phyloP scores from a whole-genome alignment of 441 rosid genomes.

The Populus tomentosa region DNA sequence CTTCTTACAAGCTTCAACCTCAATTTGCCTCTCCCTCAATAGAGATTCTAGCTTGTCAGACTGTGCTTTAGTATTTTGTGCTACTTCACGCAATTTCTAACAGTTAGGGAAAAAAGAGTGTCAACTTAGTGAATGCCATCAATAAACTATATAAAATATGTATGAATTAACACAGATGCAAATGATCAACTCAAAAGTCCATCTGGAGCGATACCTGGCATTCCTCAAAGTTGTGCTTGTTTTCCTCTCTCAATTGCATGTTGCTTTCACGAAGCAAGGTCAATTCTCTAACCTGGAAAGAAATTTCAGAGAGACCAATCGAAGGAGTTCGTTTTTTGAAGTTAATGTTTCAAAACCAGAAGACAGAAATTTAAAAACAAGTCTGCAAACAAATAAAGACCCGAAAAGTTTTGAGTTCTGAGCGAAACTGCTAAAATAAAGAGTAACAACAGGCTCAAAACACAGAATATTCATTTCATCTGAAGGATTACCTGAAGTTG shows the following conservation, averaged over 20 bases:
- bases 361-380: background rate
- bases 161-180: background rate
- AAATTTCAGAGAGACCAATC: background rate
- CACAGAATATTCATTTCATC: background rate
- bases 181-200: background rate
- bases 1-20: slow-evolving; percentile 65
- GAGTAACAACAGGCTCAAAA: background rate
- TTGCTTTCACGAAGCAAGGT: slow-evolving; percentile 96
- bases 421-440: background rate
- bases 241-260: slow-evolving; percentile 95
- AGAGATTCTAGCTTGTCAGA: slow-evolving; percentile 48
- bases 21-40: slow-evolving; percentile 61
- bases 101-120: slow-evolving; percentile 8
- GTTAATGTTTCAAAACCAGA: background rate
- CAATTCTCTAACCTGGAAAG: slow-evolving; percentile 78
- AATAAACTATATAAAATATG: background rate
- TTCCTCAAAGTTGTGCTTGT: slow-evolving; percentile 94
- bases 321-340: background rate
- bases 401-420: background rate
- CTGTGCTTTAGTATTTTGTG: slow-evolving; percentile 56
- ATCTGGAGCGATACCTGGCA: slow-evolving; percentile 55
- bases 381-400: background rate
- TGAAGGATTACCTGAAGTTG: slow-evolving; percentile 67
- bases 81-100: slow-evolving; percentile 82
- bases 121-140: slow-evolving; percentile 2